Evolutionary conservation across 2,329 filamentous ascomycete species (phyloP).

Genomic region (Nemania bipapillata): DNA sequence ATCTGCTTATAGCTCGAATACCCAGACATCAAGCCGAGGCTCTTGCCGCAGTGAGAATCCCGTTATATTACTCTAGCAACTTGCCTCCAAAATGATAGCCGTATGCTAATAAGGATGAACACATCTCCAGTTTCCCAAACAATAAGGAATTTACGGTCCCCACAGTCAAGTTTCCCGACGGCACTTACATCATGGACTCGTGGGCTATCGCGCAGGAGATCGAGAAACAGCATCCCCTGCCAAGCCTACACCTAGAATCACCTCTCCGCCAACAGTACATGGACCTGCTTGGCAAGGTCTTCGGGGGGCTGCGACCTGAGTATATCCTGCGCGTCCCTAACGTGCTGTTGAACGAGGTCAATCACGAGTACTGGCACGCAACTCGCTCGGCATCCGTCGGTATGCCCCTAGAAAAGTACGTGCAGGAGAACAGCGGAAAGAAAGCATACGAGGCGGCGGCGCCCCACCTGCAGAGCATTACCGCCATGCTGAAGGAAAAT

Average conservation of each 20-base stretch:
- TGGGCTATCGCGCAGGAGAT: slow-evolving; percentile 67
- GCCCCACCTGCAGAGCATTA: slow-evolving; percentile 52
- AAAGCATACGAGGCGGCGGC: slow-evolving; percentile 59
- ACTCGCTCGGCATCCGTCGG: slow-evolving; percentile 63
- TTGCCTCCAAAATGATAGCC: not conserved
- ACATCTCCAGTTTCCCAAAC: slow-evolving; percentile 56
- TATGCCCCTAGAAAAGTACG: slow-evolving; percentile 63
- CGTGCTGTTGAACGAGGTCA: slow-evolving; percentile 62
- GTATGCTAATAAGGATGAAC: slow-evolving; percentile 10
- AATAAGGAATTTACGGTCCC: slow-evolving; percentile 48
- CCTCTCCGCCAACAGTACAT: slow-evolving; percentile 60
- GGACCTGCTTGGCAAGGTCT: slow-evolving; percentile 52
- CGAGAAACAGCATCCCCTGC: slow-evolving; percentile 68
- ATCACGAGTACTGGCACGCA: slow-evolving; percentile 64
- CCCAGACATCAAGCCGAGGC: slow-evolving; percentile 68
- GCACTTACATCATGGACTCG: slow-evolving; percentile 72
- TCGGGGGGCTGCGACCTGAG: slow-evolving; percentile 54
- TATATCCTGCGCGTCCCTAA: slow-evolving; percentile 62
- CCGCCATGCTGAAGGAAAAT: slow-evolving; percentile 64
- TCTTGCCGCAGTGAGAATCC: slow-evolving; percentile 63
- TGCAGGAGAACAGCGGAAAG: slow-evolving; percentile 61
- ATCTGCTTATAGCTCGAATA: slow-evolving; percentile 64
- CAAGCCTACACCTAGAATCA: slow-evolving; percentile 67
- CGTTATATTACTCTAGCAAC: slow-evolving; percentile 11
- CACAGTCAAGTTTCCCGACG: slow-evolving; percentile 57